phyloP scores from a whole-genome alignment of 1,139 yeast species.

The Diutina catenulata region DNA sequence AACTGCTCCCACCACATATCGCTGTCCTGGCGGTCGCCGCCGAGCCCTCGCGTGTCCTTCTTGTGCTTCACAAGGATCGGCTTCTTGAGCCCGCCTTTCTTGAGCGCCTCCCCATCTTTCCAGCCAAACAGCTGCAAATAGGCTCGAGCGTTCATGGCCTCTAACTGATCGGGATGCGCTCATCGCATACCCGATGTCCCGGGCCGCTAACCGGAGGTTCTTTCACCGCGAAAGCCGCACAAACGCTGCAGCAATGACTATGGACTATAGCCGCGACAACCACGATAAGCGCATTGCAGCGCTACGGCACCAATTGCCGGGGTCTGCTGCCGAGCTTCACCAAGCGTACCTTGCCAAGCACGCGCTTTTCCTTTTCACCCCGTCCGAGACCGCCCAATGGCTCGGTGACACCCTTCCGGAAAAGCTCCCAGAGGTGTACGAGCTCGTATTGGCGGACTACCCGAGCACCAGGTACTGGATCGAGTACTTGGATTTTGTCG shows the following conservation, averaged over 20 bases:
- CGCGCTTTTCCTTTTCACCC: conserved; percentile 13
- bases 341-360: conserved; percentile 14
- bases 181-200: no score
- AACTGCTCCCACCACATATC: conserved; percentile 97
- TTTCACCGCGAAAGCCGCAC: no score
- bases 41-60: conserved; percentile 82
- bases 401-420: conserved; percentile 11
- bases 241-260: no score
- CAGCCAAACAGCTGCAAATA: conserved; percentile 79
- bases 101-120: conserved; percentile 82
- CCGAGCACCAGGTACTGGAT: conserved; percentile 11
- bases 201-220: no score
- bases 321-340: no score
- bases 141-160: conserved; percentile 56
- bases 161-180: no score
- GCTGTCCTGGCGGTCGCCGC: conserved; percentile 54
- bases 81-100: conserved; percentile 66
- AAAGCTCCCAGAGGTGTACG: conserved; percentile 13
- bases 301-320: no score
- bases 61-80: conserved; percentile 88
- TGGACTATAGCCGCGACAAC: no score
- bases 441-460: conserved; percentile 9
- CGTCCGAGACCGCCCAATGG: conserved; percentile 18
- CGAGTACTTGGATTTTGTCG: conserved; percentile 10
- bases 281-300: no score